phyloP scores from a whole-genome alignment of 2,329 filamentous ascomycete genomes.

The Cryphonectria japonica region DNA sequence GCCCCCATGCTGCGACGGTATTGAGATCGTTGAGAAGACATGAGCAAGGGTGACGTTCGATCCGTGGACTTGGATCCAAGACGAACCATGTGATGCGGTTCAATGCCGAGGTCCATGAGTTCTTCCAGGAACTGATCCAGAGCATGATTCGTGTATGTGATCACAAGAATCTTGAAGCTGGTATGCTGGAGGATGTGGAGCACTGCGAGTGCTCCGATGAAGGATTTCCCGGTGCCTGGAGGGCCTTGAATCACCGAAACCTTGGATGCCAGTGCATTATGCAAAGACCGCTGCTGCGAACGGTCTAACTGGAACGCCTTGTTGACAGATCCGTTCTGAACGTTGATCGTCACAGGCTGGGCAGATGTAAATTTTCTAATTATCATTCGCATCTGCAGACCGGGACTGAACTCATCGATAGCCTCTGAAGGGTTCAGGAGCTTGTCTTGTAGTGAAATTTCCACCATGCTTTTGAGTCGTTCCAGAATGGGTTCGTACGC shows the following conservation, averaged over 20 bases:
- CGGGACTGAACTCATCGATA: conserved; percentile 8
- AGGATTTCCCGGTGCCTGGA: conserved; percentile 77
- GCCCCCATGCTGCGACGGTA: conserved; percentile 40
- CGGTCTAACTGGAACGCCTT: conserved; percentile 33
- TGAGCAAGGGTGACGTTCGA: conserved; percentile 50
- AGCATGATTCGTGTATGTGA: conserved; percentile 72
- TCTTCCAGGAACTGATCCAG: conserved; percentile 70
- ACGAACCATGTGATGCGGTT: conserved; percentile 55
- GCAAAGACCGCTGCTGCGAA: conserved; percentile 61
- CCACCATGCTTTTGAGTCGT: conserved; percentile 58
- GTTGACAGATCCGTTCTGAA: neutral
- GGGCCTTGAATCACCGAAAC: conserved; percentile 73
- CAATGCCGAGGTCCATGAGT: conserved; percentile 62
- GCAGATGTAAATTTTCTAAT: conserved; percentile 10
- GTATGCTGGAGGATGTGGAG: conserved; percentile 58
- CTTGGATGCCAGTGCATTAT: conserved; percentile 54
- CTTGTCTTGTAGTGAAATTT: conserved; percentile 59
- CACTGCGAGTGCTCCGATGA: conserved; percentile 67
- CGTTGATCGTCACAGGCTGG: neutral
- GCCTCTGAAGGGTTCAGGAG: conserved; percentile 46
- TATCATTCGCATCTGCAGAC: neutral
- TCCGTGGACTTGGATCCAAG: conserved; percentile 63
- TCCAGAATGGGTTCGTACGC: conserved; percentile 69
- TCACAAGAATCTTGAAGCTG: conserved; percentile 58
- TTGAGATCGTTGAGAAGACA: conserved; percentile 46